phyloP scores from a whole-genome alignment of 768 basidiomycete species.

The Tulasnella sp. region DNA sequence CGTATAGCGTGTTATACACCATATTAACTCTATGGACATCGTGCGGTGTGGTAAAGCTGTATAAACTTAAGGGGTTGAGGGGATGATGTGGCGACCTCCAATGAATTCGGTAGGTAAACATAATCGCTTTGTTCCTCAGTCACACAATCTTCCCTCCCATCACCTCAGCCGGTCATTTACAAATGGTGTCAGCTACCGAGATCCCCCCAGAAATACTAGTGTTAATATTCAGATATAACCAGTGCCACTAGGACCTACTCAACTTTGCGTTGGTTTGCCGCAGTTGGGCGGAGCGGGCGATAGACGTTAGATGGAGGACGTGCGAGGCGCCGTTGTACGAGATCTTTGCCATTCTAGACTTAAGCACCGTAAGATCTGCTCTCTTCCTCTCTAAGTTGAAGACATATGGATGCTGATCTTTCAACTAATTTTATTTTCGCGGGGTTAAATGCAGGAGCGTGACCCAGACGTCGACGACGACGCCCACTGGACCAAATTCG shows the following conservation, averaged over 20 bases:
- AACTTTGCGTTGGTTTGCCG: background rate
- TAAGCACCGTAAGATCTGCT: background rate
- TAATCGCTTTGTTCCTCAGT: too few species aligned
- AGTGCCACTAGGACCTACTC: background rate
- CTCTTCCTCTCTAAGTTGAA: background rate
- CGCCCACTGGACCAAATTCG: background rate
- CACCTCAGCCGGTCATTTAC: background rate
- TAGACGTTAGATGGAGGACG: background rate
- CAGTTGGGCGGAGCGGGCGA: background rate
- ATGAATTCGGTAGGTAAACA: too few species aligned
- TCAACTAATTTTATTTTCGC: too few species aligned
- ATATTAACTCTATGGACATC: conserved; percentile 13
- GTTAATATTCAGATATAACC: background rate
- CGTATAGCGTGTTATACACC: background rate
- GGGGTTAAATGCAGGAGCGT: background rate
- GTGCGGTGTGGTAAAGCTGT: background rate
- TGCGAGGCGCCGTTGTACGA: background rate
- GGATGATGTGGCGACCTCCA: too few species aligned
- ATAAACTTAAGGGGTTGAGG: background rate
- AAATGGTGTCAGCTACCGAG: background rate
- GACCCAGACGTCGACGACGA: background rate
- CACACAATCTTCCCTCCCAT: background rate
- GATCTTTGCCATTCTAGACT: background rate
- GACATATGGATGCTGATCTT: background rate
- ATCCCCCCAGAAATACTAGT: background rate